Evolutionary conservation across 78 protist genomes (phyloP).

Genomic region (Chrysochromulina tobinii): DNA sequence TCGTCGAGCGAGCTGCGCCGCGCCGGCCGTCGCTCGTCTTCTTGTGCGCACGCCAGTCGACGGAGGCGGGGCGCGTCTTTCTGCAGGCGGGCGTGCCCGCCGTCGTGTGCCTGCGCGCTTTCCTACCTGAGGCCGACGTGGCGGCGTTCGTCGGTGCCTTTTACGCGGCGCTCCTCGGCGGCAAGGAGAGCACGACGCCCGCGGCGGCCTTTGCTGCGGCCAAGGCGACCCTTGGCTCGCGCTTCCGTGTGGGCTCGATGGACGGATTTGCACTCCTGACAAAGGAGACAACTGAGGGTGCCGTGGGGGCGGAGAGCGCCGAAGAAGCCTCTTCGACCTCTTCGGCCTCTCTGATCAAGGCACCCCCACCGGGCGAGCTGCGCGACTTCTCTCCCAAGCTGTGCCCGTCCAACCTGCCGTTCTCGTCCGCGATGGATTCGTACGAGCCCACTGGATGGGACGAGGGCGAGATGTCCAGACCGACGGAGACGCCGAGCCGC

Average conservation of each 20-base stretch:
- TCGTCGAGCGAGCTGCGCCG: not conserved
- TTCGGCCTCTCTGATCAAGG: too few species aligned
- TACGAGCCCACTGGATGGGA: too few species aligned
- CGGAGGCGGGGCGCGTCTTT: not conserved
- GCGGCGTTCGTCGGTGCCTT: not conserved
- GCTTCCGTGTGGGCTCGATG: too few species aligned
- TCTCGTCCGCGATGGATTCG: not conserved
- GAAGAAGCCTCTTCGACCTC: too few species aligned
- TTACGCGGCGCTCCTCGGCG: not conserved
- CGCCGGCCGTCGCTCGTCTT: not conserved
- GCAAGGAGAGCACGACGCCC: not conserved
- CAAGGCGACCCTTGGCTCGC: not conserved
- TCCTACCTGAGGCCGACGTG: not conserved
- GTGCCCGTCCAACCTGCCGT: not conserved
- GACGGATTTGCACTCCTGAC: too few species aligned
- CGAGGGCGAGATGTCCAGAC: too few species aligned
- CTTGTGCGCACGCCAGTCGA: not conserved
- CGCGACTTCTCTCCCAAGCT: not conserved
- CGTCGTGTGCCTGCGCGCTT: not conserved
- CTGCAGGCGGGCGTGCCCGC: not conserved
- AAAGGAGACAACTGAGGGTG: too few species aligned
- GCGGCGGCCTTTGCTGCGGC: not conserved
- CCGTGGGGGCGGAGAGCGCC: too few species aligned
- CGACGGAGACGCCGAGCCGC: too few species aligned
- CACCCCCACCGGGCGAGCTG: not conserved